Base-by-base conservation (phyloP, 2,329 filamentous ascomycete genomes). In the Arthroderma sp. region DNA sequence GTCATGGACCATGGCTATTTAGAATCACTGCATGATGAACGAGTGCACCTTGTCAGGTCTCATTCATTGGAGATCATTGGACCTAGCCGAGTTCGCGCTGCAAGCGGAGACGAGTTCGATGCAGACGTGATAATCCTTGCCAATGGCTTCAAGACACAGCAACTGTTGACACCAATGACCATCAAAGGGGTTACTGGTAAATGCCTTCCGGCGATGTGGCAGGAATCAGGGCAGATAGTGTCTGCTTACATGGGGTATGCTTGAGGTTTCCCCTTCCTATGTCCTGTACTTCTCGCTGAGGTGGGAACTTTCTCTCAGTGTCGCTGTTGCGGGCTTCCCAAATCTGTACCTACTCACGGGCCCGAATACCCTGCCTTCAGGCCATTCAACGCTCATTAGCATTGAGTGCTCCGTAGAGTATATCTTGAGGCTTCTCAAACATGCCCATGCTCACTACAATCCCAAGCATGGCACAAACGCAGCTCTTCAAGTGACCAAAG, bases 71-170 rank as follows among this genome's bases (percentile, higher is more conserved):
- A 41, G 22, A 22, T 31, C 39, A 29, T 41, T 3, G 39, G 11
- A 7, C 27, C 40, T 15, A 36, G 27, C 4, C 29, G 29, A 28
- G 9, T 43, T n/a, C 29, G 29, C 29, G n/a, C 4, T 36, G 40
- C 36, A 28, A 37, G 29, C 27, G 40, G 40, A n/a, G 29, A 43
- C 7, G 29, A 43, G 27, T 37, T 43, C n/a, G 8, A 10, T 38
- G 53, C 57, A 44, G 59, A 61, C 43, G 47, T 53, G 11, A 58
- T 62, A 32, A 52, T 60, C 10, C 51, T 61, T 10, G 53, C 51
- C n/a, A 60, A 58, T 3, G 59, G 59, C 15, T 64, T 63, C 49
- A 45, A 61, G 46, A 56, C 61, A 29, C 44, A 50, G 27, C 36
- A 58, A 37, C 62, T 62, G 36, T 49, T 63, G 11, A 49, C 53